Percentiles rank a stretch among this genome's conserved stretches.
Conservation (phyloP, 176 grass and related monocot species). For the Zoysia pacifica region DNA sequence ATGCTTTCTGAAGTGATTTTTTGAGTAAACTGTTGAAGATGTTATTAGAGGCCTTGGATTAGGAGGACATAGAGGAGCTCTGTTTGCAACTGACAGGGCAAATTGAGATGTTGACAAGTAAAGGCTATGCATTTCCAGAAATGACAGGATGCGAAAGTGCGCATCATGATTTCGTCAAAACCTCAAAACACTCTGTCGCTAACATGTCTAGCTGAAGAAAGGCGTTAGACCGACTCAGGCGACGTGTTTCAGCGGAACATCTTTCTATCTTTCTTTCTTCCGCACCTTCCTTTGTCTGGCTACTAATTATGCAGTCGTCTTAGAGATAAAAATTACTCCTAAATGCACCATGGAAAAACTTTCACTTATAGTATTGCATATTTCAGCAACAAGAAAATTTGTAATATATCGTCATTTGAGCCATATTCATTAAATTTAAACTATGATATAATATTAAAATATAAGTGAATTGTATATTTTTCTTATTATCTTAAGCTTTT, state of each 20-base stretch:
- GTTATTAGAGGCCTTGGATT: no score
- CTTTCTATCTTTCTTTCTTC: background rate
- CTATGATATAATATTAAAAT: no score
- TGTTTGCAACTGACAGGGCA: background rate
- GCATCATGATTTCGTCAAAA: background rate
- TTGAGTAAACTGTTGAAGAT: no score
- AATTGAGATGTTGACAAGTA: background rate
- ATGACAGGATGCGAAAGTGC: background rate
- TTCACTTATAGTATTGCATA: background rate
- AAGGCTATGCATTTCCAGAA: background rate
- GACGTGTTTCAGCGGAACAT: background rate
- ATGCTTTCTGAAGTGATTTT: no score
- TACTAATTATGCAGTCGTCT: background rate
- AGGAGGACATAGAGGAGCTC: background rate
- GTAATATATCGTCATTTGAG: background rate
- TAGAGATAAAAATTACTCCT: no score
- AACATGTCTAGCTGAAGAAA: conserved; percentile 1
- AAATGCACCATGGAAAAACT: background rate
- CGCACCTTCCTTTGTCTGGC: background rate
- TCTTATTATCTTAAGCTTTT: no score
- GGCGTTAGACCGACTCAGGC: background rate
- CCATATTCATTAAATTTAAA: no score
- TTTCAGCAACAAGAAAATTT: background rate
- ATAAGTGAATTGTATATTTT: no score
- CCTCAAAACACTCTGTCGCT: background rate